phyloP scores from a whole-genome alignment of 345 rosid genomes.

The Populus tremula region DNA sequence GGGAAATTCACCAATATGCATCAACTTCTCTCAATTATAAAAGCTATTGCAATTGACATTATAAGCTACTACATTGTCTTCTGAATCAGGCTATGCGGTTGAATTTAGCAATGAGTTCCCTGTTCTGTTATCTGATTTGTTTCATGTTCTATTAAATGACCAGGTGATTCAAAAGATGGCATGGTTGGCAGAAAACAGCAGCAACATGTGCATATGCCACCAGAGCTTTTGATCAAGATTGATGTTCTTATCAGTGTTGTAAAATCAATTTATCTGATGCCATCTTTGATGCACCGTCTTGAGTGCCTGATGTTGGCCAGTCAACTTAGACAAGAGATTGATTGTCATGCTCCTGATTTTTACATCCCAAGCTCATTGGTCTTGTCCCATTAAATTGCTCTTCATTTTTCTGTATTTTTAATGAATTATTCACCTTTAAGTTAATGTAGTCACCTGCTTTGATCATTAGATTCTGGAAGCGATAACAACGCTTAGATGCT shows the following conservation, averaged over 20 bases:
- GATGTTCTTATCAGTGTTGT: conserved; percentile 44
- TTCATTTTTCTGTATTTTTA: conserved; percentile 3
- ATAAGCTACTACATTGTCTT: not conserved
- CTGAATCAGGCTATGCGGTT: conserved; percentile 1
- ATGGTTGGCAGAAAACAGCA: conserved; percentile 36
- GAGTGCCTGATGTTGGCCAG: conserved; percentile 83
- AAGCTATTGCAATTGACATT: not conserved
- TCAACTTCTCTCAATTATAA: not conserved
- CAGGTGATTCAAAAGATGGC: conserved; percentile 38
- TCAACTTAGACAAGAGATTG: conserved; percentile 85
- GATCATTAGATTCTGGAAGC: conserved; percentile 72
- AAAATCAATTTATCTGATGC: conserved; percentile 68
- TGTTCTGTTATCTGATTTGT: conserved; percentile 12
- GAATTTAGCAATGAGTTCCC: not conserved
- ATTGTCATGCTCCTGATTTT: conserved; percentile 37
- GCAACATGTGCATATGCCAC: conserved; percentile 65
- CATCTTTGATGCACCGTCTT: conserved; percentile 78
- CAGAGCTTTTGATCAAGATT: conserved; percentile 67
- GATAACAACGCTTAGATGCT: conserved; percentile 63
- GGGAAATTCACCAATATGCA: too few relatives aligned
- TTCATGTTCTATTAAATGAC: conserved; percentile 17
- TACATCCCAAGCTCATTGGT: conserved; percentile 63
- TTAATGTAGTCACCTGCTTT: not conserved
- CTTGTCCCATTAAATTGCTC: conserved; percentile 15
- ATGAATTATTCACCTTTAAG: conserved; percentile 1